Evolutionary conservation across 1,139 yeast genomes (phyloP).

Genomic region (Debaryomyces fabryi): DNA sequence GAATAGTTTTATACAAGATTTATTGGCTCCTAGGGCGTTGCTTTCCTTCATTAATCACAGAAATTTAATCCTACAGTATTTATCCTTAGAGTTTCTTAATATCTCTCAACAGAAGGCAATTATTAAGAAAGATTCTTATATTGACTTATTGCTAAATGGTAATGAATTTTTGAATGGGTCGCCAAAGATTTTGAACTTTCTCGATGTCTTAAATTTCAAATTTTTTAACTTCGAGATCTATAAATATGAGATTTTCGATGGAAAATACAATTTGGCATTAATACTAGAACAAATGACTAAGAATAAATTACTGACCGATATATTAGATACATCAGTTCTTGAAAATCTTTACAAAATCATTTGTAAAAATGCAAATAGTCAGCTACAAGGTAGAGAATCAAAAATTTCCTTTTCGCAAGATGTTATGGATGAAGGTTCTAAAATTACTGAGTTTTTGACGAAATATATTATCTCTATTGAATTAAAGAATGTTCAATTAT

Average conservation of each 20-base stretch:
- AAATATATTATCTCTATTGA: constrained; percentile 48
- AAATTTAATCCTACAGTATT: constrained; percentile 60
- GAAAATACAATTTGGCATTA: constrained; percentile 31
- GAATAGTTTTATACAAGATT: constrained; percentile 39
- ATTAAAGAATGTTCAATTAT: constrained; percentile 56
- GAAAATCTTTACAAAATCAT: constrained; percentile 26
- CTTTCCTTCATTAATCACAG: constrained; percentile 66
- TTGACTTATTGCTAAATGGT: constrained; percentile 54
- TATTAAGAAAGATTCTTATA: constrained; percentile 57
- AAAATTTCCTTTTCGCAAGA: constrained; percentile 28
- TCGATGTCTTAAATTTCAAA: constrained; percentile 68
- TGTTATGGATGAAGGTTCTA: constrained; percentile 30
- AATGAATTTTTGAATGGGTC: constrained; percentile 52
- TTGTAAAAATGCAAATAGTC: constrained; percentile 24
- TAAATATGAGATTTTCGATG: constrained; percentile 44
- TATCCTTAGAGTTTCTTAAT: constrained; percentile 73
- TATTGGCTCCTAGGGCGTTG: constrained; percentile 52
- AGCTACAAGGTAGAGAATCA: constrained; percentile 23
- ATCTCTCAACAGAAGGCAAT: constrained; percentile 54
- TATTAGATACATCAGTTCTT: constrained; percentile 25
- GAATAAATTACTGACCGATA: constrained; percentile 14
- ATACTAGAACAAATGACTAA: constrained; percentile 29
- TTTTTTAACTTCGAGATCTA: constrained; percentile 41
- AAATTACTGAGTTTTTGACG: constrained; percentile 38
- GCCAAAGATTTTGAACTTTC: constrained; percentile 64